These are phyloP conservation scores for Eutrema yunnanense DNA, from an alignment of 345 rosid species.

Conservation along the genomic window DNA sequence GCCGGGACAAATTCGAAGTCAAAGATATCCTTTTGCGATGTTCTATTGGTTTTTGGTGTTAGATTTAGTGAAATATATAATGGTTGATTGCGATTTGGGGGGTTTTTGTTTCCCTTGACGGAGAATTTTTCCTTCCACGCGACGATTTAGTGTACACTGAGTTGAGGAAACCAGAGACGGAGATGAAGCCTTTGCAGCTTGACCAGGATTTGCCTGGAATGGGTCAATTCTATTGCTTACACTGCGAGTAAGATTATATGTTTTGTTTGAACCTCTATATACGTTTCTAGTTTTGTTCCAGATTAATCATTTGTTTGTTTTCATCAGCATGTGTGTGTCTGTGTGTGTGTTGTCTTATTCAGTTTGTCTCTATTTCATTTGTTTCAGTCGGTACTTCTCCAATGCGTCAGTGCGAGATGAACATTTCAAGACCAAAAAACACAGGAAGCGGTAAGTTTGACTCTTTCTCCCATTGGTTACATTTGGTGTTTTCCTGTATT, in stretches of 20 bases:
- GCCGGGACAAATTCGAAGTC: constrained; percentile 68
- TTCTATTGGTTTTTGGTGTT: not conserved
- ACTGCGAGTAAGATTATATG: constrained; percentile 68
- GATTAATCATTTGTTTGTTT: not conserved
- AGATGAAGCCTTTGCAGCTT: constrained; percentile 43
- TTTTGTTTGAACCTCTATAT: not conserved
- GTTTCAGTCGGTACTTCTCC: constrained; percentile 77
- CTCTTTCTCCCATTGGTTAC: not conserved
- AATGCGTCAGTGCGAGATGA: constrained; percentile 55
- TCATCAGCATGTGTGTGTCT: not conserved
- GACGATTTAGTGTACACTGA: constrained; percentile 81
- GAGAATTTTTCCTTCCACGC: constrained; percentile 33
- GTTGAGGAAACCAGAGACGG: constrained; percentile 62
- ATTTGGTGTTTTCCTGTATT: too few species aligned
- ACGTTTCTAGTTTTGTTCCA: not conserved
- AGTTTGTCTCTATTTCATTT: not conserved
- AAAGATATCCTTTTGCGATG: constrained; percentile 63
- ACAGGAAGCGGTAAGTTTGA: constrained; percentile 65
- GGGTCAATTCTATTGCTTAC: constrained; percentile 95
- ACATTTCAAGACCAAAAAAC: constrained; percentile 89
- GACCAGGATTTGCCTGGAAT: constrained; percentile 96
- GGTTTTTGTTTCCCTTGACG: constrained; percentile 31
- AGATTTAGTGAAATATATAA: not conserved
- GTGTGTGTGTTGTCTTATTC: not conserved
- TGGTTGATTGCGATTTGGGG: not conserved